Percentiles rank a stretch among this genome's conserved stretches.
Conservation (phyloP, 345 rosid genomes). For the Citrus glauca region DNA sequence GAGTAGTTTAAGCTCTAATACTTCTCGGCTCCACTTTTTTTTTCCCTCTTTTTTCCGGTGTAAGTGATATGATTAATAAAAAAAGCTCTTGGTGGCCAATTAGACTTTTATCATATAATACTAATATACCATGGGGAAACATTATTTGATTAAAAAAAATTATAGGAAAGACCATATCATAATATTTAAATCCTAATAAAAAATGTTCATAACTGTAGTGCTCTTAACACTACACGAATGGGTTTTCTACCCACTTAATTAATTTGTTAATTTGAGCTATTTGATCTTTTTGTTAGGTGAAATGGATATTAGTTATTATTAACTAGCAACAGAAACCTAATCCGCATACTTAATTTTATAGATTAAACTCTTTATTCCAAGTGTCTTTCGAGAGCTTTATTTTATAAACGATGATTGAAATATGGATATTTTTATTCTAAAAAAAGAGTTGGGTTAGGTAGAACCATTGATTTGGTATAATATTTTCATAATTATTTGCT, state of each 20-base stretch:
- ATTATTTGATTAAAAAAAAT: no score
- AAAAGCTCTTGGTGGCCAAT: background rate
- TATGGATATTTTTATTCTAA: background rate
- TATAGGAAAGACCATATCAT: background rate
- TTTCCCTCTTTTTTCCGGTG: no score
- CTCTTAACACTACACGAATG: background rate
- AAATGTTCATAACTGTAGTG: background rate
- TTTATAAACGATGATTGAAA: background rate
- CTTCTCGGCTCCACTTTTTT: background rate
- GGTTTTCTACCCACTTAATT: background rate
- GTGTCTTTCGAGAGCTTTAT: background rate
- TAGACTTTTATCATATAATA: background rate
- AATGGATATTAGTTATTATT: background rate
- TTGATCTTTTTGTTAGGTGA: background rate
- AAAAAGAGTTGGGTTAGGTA: background rate
- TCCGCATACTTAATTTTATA: background rate
- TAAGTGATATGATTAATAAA: background rate
- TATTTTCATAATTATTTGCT: no score
- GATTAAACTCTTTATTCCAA: background rate
- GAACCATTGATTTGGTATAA: background rate
- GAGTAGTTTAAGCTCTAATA: background rate
- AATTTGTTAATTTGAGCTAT: background rate
- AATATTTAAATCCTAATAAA: no score
- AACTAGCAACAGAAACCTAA: background rate
- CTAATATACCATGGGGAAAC: background rate